Conservation (phyloP, 2,329 filamentous ascomycete species). For the Ophiostoma australiae region DNA sequence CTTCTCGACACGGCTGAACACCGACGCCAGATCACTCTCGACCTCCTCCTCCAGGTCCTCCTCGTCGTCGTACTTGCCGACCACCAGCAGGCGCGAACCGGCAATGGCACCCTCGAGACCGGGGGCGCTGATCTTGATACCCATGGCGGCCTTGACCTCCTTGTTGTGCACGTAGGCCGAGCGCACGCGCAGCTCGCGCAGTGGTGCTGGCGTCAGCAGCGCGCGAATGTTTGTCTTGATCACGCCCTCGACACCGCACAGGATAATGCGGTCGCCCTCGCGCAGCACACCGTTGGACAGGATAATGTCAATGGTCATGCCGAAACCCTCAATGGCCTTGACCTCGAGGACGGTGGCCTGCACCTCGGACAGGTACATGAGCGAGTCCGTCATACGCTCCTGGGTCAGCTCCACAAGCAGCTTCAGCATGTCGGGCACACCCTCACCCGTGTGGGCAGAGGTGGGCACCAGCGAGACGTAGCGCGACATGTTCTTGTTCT, state of each 20-base stretch:
- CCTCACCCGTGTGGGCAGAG: conserved; percentile 96
- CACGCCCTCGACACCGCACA: conserved; percentile 94
- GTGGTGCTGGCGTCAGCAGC: conserved; percentile 82
- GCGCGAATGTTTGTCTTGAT: conserved; percentile 95
- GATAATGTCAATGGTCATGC: conserved; percentile 97
- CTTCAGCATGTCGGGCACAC: conserved; percentile 98
- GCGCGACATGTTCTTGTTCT: conserved; percentile 95
- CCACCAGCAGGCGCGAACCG: conserved; percentile 88
- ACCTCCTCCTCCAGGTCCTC: conserved; percentile 96
- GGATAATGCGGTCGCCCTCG: conserved; percentile 89
- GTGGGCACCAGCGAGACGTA: conserved; percentile 96
- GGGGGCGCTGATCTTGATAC: conserved; percentile 97
- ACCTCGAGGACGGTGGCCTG: conserved; percentile 98
- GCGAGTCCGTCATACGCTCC: conserved; percentile 91
- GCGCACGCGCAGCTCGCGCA: conserved; percentile 93
- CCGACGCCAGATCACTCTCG: conserved; percentile 84
- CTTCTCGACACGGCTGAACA: conserved; percentile 88
- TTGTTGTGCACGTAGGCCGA: conserved; percentile 98
- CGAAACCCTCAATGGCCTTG: conserved; percentile 97
- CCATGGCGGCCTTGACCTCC: conserved; percentile 94
- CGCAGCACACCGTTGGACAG: conserved; percentile 90
- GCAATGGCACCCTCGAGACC: conserved; percentile 94
- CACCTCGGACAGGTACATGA: conserved; percentile 98
- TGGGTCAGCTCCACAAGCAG: conserved; percentile 87
- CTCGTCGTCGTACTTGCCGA: conserved; percentile 92